Percentiles rank a stretch among this genome's conserved stretches.
These are phyloP conservation scores for Scedosporium boydii DNA, from an alignment of 2,329 filamentous ascomycete genomes.

Conservation along the genomic window DNA sequence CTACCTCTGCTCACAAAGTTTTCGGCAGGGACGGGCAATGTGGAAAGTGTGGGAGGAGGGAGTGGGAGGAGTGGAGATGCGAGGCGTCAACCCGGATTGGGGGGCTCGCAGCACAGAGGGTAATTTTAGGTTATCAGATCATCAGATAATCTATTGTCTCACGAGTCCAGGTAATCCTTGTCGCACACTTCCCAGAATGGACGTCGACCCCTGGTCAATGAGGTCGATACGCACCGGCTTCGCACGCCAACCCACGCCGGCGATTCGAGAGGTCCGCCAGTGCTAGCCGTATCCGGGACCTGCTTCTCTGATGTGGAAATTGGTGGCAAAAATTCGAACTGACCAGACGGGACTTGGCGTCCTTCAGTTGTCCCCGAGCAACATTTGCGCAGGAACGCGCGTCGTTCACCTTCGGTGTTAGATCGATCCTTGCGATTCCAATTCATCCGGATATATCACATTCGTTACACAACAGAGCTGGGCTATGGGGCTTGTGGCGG, in stretches of 20 bases:
- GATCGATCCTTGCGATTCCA: neutral
- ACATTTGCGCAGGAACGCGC: neutral
- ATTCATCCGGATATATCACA: neutral
- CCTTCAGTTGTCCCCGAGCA: neutral
- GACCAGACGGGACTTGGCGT: neutral
- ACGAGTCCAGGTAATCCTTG: neutral
- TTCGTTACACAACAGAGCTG: neutral
- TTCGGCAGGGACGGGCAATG: too few species aligned
- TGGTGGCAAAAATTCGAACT: neutral
- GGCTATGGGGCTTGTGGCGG: neutral
- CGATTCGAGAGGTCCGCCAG: neutral
- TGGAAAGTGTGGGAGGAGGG: neutral
- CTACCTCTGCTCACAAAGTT: too few species aligned
- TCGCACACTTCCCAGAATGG: neutral
- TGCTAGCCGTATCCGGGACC: neutral
- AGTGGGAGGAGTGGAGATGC: neutral
- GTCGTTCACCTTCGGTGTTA: neutral
- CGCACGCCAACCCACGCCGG: neutral
- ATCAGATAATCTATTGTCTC: conserved; percentile 6
- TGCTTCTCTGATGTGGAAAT: neutral
- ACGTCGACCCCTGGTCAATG: neutral
- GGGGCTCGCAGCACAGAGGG: neutral
- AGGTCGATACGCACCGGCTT: neutral
- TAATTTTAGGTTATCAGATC: conserved; percentile 6
- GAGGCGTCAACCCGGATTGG: neutral